These are phyloP conservation scores for Fusarium napiforme DNA, from an alignment of 2,329 filamentous ascomycete species.

Conservation along the genomic window DNA sequence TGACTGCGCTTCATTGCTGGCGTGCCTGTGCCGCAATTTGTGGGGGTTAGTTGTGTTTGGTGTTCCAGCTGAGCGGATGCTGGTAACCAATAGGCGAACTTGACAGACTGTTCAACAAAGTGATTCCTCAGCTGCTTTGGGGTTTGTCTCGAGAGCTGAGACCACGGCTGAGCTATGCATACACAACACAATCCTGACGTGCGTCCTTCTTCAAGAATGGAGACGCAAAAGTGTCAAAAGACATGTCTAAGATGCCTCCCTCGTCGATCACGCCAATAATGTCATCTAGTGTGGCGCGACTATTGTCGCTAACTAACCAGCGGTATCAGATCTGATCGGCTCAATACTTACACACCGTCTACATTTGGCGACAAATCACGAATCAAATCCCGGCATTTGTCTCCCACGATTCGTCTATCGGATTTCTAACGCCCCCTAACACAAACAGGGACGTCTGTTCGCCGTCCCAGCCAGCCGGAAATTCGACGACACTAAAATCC, in stretches of 20 bases:
- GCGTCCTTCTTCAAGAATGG: neutral
- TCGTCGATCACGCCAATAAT: conserved; percentile 8
- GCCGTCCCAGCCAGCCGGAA: conserved; percentile 34
- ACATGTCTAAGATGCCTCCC: conserved; percentile 16
- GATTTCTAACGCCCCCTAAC: conserved; percentile 26
- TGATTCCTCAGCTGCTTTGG: conserved; percentile 5
- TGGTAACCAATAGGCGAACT: conserved; percentile 40
- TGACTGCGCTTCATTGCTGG: conserved; percentile 18
- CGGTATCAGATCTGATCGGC: conserved; percentile 30
- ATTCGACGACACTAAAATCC: conserved; percentile 22
- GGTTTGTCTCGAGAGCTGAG: neutral
- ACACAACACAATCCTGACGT: neutral
- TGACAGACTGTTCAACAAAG: conserved; percentile 1
- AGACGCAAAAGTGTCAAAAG: neutral
- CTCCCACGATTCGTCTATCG: conserved; percentile 39
- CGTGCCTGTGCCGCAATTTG: conserved; percentile 16
- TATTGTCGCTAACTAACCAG: conserved; percentile 18
- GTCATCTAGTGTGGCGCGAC: conserved; percentile 15
- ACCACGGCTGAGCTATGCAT: neutral
- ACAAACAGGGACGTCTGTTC: conserved; percentile 33
- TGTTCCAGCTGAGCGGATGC: conserved; percentile 39
- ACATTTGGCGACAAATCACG: conserved; percentile 9
- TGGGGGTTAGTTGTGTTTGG: conserved; percentile 18
- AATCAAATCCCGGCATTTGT: conserved; percentile 30
- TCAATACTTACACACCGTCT: conserved; percentile 33